These are phyloP conservation scores for Mrakia blollopis DNA, from an alignment of 768 basidiomycete species.

Conservation along the genomic window DNA sequence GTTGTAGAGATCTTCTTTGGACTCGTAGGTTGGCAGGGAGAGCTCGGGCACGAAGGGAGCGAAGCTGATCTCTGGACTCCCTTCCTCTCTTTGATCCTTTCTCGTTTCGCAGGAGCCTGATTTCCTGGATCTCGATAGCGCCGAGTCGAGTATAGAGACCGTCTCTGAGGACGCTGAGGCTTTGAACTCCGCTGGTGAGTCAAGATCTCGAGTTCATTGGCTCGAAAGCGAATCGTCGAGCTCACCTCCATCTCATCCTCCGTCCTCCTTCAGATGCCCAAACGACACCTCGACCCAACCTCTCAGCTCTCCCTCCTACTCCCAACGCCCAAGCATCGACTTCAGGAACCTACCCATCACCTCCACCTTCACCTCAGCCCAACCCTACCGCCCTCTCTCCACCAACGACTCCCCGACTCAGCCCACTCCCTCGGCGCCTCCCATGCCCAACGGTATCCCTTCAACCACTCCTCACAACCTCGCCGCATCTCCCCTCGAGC, in stretches of 20 bases:
- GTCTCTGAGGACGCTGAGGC: neutral
- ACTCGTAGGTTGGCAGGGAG: neutral
- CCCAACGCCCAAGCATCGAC: neutral
- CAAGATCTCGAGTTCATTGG: neutral
- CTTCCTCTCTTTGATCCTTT: neutral
- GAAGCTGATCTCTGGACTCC: neutral
- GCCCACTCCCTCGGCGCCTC: neutral
- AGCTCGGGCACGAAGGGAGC: neutral
- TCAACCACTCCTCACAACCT: neutral
- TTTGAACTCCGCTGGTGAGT: neutral
- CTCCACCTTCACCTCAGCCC: constrained; percentile 25
- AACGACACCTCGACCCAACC: neutral
- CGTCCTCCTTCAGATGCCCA: neutral
- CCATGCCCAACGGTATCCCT: neutral
- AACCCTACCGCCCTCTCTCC: neutral
- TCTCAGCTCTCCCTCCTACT: neutral
- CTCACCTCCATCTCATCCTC: neutral
- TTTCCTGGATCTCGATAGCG: constrained; percentile 68
- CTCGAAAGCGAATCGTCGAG: neutral
- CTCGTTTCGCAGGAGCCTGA: constrained; percentile 53
- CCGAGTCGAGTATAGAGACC: neutral
- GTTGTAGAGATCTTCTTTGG: neutral
- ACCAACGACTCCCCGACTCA: neutral
- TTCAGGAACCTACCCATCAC: constrained; percentile 20
- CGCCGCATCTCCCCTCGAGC: neutral